Base-by-base conservation (phyloP, 108 stramenopile genomes). In the Nannochloropsis salina region DNA sequence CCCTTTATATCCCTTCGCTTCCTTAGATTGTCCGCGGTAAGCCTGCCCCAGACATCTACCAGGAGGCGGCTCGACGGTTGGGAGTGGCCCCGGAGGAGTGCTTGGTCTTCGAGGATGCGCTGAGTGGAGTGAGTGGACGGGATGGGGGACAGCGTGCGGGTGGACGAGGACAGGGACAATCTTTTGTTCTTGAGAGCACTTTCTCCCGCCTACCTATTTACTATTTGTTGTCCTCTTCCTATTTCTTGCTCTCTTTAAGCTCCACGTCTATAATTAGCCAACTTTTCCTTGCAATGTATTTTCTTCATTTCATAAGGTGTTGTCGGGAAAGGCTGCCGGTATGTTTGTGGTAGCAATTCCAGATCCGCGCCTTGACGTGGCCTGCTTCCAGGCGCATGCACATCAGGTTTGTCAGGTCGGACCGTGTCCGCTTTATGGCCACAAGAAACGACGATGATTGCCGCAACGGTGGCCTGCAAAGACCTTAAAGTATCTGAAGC, bases 11-110 rank as follows among this genome's bases (percentile, higher is more conserved):
- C 42, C 83, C 20, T 9, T 81, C 83, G 6, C 15, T 44, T 43
- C 6, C 41, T 10, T 31, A 88, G 87, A 80, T 88, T 11, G 2
- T 61, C 44, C 9, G 81, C 9, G 87, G 87, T 80, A 88, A 88
- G 47, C 87, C 87, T 1, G 87, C 87, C 21, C 84, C 87, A 9
- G 87, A 88, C 47, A 88, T 88, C 42, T 88, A 88, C 81, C 45
- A 84, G 21, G 87, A 74, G 44, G 87, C 87, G 8, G 87, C 87
- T 8, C 84, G 42, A 9, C 83, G 87, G 8, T 44, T 88, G 79
- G 87, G 87, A 10, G 41, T 84, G 0, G 44, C 44, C 9, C 87
- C 87, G 6, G 41, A 80, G 9, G 45, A 84, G 44, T 88, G 87
- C 10, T 45, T 88, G 2, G 87, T 84, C 9, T 88, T 88, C 42